phyloP scores from a whole-genome alignment of 441 rosid genomes.

The Codiaeum variegatum region DNA sequence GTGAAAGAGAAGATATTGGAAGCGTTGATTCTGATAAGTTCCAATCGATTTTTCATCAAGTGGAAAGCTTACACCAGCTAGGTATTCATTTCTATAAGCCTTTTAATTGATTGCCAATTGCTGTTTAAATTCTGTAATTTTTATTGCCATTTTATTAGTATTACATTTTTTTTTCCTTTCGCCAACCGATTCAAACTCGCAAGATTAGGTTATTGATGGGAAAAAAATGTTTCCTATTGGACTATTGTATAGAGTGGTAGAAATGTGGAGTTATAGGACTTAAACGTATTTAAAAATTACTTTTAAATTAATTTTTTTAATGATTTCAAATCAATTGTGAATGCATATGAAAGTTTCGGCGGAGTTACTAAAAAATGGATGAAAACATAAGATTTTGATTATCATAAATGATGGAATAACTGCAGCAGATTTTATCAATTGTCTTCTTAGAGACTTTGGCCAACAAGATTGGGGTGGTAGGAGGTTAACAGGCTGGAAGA shows the following conservation, averaged over 20 bases:
- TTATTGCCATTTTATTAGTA: neutral
- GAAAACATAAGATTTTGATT: no score
- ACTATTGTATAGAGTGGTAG: no score
- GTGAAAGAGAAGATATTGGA: constrained; percentile 33
- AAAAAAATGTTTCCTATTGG: no score
- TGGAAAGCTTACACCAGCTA: constrained; percentile 33
- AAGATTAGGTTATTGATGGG: no score
- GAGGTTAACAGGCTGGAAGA: constrained; percentile 36
- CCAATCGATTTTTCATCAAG: constrained; percentile 26
- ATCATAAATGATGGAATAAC: constrained; percentile 55
- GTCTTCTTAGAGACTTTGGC: constrained; percentile 46
- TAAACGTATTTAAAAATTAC: no score
- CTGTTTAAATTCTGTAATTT: neutral
- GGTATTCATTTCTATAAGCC: constrained; percentile 22
- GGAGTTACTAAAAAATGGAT: no score
- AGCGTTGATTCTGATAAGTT: constrained; percentile 32
- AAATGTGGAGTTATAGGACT: no score
- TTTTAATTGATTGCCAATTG: neutral
- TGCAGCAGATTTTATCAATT: constrained; percentile 46
- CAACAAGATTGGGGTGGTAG: constrained; percentile 23
- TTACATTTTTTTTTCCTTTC: neutral
- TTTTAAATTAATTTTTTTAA: neutral
- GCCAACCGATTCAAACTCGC: no score
- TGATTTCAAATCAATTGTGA: neutral
- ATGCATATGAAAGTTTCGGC: no score